Base-by-base conservation (phyloP, 176 grass and related monocot genomes). In the Bolboschoenus planiculmis region DNA sequence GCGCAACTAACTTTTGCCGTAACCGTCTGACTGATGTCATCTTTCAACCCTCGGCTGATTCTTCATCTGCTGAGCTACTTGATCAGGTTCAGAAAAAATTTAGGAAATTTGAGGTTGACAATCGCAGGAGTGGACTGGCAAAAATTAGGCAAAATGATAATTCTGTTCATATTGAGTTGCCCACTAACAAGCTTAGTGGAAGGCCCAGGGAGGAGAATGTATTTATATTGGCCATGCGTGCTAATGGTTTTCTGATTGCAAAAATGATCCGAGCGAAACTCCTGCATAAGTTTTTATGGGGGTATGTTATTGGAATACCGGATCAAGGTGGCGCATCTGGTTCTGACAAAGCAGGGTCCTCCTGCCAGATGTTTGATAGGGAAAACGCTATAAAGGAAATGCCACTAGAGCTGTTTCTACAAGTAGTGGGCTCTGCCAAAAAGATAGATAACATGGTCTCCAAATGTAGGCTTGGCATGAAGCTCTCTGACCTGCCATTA, bases 251-350 rank as follows among this genome's bases (percentile, higher is more conserved):
- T 89, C 85, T 91, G n/a, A 65, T 75, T 82, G 92, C 90, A 80
- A 95, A 94, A 85, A 98, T 98, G 95, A 85, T 95, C 54, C 87
- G 95, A n/a, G 90, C 85, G 61, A 98, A 90, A 86, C 85, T 98
- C 5, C 85, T 98, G 66, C 92, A 98, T 88, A 95, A 88, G 65
- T 98, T 93, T 89, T 64, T 98, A 26, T 98, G 92, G 95, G 62
- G 44, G 56, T 95, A 88, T 87, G 73, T 93, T 18, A 91, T 48
- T 81, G 70, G 50, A 84, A 93, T 87, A 84, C 84, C 92, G 87
- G 66, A 71, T 88, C 81, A 64, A 4, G 55, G 48, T 84, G 63
- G 76, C 66, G 3, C 71, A 47, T 86, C 86, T 84, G 78, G 30
- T 87, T 89, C 54, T 84, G 79, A 78, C 35, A 82, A 87, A 79